A percentile compares a stretch with the other conserved stretches of the same genome.
phyloP scores from a whole-genome alignment of 169 alveolate genomes.

The Plasmodium adleri region DNA sequence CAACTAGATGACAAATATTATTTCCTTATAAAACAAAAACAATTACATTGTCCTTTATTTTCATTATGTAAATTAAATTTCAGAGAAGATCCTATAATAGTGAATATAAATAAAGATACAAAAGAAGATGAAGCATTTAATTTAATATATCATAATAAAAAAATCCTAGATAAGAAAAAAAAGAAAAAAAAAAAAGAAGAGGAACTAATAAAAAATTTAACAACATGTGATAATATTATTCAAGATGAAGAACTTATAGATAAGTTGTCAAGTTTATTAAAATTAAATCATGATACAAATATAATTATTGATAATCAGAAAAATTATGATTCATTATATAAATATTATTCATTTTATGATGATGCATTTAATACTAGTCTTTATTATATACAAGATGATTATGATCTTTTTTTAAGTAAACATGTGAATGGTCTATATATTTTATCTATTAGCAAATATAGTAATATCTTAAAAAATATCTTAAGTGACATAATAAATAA shows the following conservation, averaged over 20 bases:
- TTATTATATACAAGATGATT: slow-evolving; percentile 14
- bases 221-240: slow-evolving; percentile 20
- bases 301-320: slow-evolving; percentile 18
- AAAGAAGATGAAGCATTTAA: slow-evolving; percentile 47
- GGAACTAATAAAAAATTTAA: slow-evolving; percentile 17
- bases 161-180: slow-evolving; percentile 21
- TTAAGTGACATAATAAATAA: slow-evolving; percentile 34
- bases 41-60: slow-evolving; percentile 9
- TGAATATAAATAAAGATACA: slow-evolving; percentile 20
- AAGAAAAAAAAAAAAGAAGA: slow-evolving; percentile 56
- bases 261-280: slow-evolving; percentile 31
- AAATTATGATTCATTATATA: slow-evolving; percentile 9
- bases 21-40: slow-evolving; percentile 44
- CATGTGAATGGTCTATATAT: slow-evolving; percentile 45
- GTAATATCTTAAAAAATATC: slow-evolving; percentile 23
- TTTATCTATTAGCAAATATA: slow-evolving; percentile 40
- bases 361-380: slow-evolving; percentile 19
- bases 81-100: slow-evolving; percentile 37
- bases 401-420: slow-evolving; percentile 46
- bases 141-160: slow-evolving; percentile 40
- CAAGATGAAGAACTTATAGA: slow-evolving; percentile 41
- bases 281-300: slow-evolving; percentile 8
- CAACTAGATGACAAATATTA: slow-evolving; percentile 25
- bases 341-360: slow-evolving; percentile 63
- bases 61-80: slow-evolving; percentile 57